A percentile compares a stretch with the other conserved stretches of the same genome.
Conservation (phyloP, 495 filamentous ascomycete species). For the Letharia lupina region DNA sequence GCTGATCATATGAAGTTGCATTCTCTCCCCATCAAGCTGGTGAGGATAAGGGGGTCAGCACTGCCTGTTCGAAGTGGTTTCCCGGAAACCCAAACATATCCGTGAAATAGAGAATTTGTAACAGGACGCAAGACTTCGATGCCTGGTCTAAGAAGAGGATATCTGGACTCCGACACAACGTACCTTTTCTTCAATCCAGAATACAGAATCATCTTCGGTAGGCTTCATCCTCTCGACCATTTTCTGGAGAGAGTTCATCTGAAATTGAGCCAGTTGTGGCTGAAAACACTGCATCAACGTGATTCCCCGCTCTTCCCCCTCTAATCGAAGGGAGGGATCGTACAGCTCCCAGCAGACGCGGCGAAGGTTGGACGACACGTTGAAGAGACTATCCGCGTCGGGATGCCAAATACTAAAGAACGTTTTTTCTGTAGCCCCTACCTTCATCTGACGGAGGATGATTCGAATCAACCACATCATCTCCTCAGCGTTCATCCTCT, state of each 20-base stretch:
- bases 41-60: background rate
- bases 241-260: constrained; percentile 78
- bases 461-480: constrained; percentile 92
- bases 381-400: constrained; percentile 83
- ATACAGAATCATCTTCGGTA: constrained; percentile 61
- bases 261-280: constrained; percentile 91
- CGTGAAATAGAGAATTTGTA: background rate
- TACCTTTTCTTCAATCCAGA: constrained; percentile 93
- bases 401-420: constrained; percentile 90
- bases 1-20: constrained; percentile 89
- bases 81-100: background rate
- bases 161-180: background rate
- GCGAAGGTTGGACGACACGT: constrained; percentile 79
- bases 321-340: constrained; percentile 65
- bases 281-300: constrained; percentile 93
- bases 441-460: constrained; percentile 91
- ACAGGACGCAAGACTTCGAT: background rate
- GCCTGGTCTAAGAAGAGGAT: background rate
- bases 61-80: background rate
- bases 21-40: constrained; percentile 79
- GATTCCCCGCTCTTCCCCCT: constrained; percentile 66
- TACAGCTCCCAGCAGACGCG: constrained; percentile 93
- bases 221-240: constrained; percentile 66
- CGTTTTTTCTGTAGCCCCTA: constrained; percentile 93
- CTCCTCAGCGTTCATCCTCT: constrained; percentile 86